Base-by-base conservation (phyloP, 257 asterid species). In the Lycium ferocissimum region DNA sequence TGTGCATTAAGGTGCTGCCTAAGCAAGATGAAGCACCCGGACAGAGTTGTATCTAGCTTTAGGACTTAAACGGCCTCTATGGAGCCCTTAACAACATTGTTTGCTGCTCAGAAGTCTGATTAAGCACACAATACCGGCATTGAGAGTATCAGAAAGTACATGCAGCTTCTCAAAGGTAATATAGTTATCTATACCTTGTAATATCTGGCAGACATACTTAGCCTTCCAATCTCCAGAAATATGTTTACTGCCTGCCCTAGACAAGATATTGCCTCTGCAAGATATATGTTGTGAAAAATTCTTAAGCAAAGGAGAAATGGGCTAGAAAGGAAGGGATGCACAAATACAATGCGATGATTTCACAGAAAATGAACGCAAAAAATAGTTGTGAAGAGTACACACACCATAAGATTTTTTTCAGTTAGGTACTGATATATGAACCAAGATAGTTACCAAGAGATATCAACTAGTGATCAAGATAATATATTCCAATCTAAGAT, bases 171-270 rank as follows among this genome's bases (percentile, higher is more conserved):
- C 26, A 40, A 57, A 72, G 49, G 62, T 47, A 40, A 79, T 63
- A 71, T 10, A 66, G 49, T 11, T 56, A 49, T 90, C 11, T 56
- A 49, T 90, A 96, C 99, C 99, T 96, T 94, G 92, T 90, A 94
- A 87, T 94, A 93, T 92, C 98, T 93, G 71, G 98, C 99, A 43
- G 95, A 86, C 99, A 96, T 93, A 85, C 89, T 92, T 83, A 94
- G 97, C 91, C 98, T 87, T 86, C 98, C 98, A 85, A 92, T 96
- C 11, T 94, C 99, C 93, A 93, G 88, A 88, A 94, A 96, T 71
- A 93, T 3, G 86, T 94, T 92, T 78, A 93, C 94, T 26, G 98
- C 79, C 86, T 91, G 94, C 88, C 93, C 94, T 65, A 96, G 92
- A 89, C 96, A 94, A 57, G 93, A 80, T 90, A 92, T 91, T 37